Conservation (phyloP, 352 stramenopile genomes). For the Globisporangium takayamanum region DNA sequence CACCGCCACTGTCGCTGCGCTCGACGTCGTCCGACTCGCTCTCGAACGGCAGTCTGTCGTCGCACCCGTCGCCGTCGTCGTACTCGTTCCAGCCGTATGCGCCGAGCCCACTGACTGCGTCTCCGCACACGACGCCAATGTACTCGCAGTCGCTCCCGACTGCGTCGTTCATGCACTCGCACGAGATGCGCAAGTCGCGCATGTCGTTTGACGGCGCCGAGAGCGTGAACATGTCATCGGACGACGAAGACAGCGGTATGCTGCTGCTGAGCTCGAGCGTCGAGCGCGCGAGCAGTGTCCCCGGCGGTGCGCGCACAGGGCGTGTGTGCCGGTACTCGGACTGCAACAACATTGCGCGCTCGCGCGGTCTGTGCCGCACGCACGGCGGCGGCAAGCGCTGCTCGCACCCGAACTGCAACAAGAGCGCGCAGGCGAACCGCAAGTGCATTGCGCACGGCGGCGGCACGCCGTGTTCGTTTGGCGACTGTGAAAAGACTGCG, state of each 20-base stretch:
- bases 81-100: slow-evolving; percentile 38
- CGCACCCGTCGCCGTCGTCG: slow-evolving; percentile 20
- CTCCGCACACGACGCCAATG: slow-evolving; percentile 25
- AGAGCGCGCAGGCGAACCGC: slow-evolving; percentile 83
- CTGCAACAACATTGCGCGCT: slow-evolving; percentile 84
- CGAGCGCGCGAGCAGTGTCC: slow-evolving; percentile 18
- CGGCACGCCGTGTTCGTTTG: slow-evolving; percentile 79
- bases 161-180: slow-evolving; percentile 54
- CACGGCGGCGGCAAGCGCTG: slow-evolving; percentile 77
- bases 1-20: slow-evolving; percentile 50
- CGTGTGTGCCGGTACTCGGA: slow-evolving; percentile 76
- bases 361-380: slow-evolving; percentile 63
- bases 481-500: slow-evolving; percentile 82
- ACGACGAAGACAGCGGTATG: slow-evolving; percentile 66
- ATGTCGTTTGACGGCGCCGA: slow-evolving; percentile 62
- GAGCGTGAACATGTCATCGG: slow-evolving; percentile 55
- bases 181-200: slow-evolving; percentile 24
- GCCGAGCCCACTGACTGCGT: slow-evolving; percentile 19
- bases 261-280: slow-evolving; percentile 70
- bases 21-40: slow-evolving; percentile 52
- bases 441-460: slow-evolving; percentile 86
- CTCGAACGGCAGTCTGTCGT: slow-evolving; percentile 26
- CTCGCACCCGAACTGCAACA: slow-evolving; percentile 79
- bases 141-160: slow-evolving; percentile 71
- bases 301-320: slow-evolving; percentile 37